Conservation (phyloP, 2,329 filamentous ascomycete species). For the Cercospora brassicicola region DNA sequence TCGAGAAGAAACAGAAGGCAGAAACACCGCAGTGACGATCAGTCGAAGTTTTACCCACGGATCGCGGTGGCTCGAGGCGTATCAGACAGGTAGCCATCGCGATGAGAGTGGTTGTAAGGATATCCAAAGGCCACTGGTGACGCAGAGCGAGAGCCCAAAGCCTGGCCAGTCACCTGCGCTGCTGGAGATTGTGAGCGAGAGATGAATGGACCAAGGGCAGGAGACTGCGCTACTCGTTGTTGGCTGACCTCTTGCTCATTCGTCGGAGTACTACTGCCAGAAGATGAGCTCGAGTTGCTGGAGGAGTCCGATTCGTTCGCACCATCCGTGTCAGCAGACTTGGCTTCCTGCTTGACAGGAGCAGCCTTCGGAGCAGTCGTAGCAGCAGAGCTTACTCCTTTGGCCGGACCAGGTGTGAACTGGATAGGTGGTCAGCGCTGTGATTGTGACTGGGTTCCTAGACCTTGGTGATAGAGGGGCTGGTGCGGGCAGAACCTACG, state of each 20-base stretch:
- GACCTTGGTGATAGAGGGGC: slow-evolving; percentile 35
- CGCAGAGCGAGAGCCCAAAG: slow-evolving; percentile 29
- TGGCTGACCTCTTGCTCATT: slow-evolving; percentile 33
- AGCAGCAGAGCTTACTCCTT: slow-evolving; percentile 27
- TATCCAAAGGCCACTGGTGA: slow-evolving; percentile 41
- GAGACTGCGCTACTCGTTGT: slow-evolving; percentile 26
- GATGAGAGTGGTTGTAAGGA: slow-evolving; percentile 37
- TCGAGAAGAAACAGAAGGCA: slow-evolving; percentile 22
- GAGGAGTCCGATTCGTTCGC: slow-evolving; percentile 19
- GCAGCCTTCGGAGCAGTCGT: slow-evolving; percentile 13
- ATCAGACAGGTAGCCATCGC: slow-evolving; percentile 40
- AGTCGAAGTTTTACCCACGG: slow-evolving; percentile 32
- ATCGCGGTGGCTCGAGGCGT: slow-evolving; percentile 40
- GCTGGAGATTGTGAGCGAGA: slow-evolving; percentile 39
- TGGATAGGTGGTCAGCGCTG: slow-evolving; percentile 38
- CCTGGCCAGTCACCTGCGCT: slow-evolving; percentile 30
- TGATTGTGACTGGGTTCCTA: slow-evolving; percentile 23
- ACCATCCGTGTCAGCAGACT: slow-evolving; percentile 19
- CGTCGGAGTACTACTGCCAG: slow-evolving; percentile 30
- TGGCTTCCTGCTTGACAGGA: slow-evolving; percentile 6
- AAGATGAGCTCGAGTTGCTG: slow-evolving; percentile 27
- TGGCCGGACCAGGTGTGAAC: slow-evolving; percentile 39
- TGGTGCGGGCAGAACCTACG: slow-evolving; percentile 68
- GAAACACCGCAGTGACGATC: slow-evolving; percentile 20
- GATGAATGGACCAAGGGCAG: slow-evolving; percentile 31